phyloP scores from a whole-genome alignment of 2,329 filamentous ascomycete species.

The Eutypa lata region DNA sequence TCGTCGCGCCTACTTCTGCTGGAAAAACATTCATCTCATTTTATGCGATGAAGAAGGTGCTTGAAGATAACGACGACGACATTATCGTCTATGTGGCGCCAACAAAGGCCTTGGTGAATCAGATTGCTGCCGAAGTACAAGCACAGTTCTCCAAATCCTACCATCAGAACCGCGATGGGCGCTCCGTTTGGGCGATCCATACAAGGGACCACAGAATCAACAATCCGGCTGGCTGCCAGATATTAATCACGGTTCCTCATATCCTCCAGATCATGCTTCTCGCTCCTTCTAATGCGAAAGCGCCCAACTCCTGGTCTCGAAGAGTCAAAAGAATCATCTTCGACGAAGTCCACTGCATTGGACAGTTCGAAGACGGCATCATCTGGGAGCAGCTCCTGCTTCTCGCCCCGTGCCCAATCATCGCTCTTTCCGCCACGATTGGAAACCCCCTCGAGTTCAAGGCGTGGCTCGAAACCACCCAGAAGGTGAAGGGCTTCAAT shows the following conservation, averaged over 20 bases:
- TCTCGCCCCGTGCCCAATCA: slow-evolving; percentile 71
- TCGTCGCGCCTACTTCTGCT: slow-evolving; percentile 74
- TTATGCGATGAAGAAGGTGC: slow-evolving; percentile 76
- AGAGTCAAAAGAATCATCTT: slow-evolving; percentile 75
- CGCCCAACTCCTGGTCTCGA: slow-evolving; percentile 55
- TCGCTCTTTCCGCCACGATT: slow-evolving; percentile 76
- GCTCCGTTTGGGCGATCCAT: slow-evolving; percentile 76
- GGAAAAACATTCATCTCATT: slow-evolving; percentile 85
- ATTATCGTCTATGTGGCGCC: slow-evolving; percentile 77
- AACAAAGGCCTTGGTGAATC: slow-evolving; percentile 79
- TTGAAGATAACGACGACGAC: slow-evolving; percentile 65
- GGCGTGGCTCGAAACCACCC: slow-evolving; percentile 63
- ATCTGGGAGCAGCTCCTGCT: slow-evolving; percentile 78
- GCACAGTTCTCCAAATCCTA: slow-evolving; percentile 69
- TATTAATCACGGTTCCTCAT: slow-evolving; percentile 74
- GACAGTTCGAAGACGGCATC: slow-evolving; percentile 70
- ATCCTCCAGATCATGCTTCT: slow-evolving; percentile 77
- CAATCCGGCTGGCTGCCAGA: slow-evolving; percentile 67
- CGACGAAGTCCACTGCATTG: slow-evolving; percentile 79
- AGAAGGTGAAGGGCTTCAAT: slow-evolving; percentile 59
- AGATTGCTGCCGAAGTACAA: slow-evolving; percentile 77
- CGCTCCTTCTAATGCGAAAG: slow-evolving; percentile 60
- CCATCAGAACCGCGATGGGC: slow-evolving; percentile 52
- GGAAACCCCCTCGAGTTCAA: slow-evolving; percentile 71
- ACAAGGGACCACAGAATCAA: slow-evolving; percentile 75